Percentiles rank a stretch among this genome's conserved stretches.
phyloP scores from a whole-genome alignment of 352 stramenopile species.

The Phytophthora idaei region DNA sequence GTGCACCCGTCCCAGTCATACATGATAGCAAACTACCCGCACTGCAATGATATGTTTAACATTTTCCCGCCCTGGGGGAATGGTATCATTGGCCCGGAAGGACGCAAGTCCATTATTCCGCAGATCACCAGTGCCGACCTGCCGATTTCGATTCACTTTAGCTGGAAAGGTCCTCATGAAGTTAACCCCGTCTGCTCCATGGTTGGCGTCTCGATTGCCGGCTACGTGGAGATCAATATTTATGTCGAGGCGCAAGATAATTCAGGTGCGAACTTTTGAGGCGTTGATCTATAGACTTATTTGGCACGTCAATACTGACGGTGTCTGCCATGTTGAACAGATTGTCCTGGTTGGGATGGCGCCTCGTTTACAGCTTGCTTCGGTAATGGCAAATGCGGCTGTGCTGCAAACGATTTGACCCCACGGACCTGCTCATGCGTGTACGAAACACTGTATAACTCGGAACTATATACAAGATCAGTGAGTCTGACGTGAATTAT shows the following conservation, averaged over 20 bases:
- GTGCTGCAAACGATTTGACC: constrained; percentile 66
- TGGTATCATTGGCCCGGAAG: constrained; percentile 63
- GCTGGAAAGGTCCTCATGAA: constrained; percentile 65
- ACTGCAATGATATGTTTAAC: constrained; percentile 88
- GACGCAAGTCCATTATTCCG: constrained; percentile 68
- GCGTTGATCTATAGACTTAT: neutral
- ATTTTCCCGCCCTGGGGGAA: constrained; percentile 82
- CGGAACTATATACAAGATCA: neutral
- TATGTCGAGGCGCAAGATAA: constrained; percentile 86
- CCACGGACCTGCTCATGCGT: constrained; percentile 65
- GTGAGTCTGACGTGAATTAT: neutral
- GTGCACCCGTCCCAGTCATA: constrained; percentile 75
- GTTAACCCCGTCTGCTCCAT: constrained; percentile 74
- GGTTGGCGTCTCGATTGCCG: constrained; percentile 72
- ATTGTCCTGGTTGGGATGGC: constrained; percentile 76
- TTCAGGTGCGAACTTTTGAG: constrained; percentile 42
- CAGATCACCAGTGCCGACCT: constrained; percentile 52
- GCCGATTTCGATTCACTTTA: constrained; percentile 56
- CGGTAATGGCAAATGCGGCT: constrained; percentile 74
- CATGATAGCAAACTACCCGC: constrained; percentile 70
- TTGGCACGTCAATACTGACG: constrained; percentile 3
- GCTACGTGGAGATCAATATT: constrained; percentile 79
- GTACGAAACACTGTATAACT: constrained; percentile 45
- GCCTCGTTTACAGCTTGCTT: constrained; percentile 55
- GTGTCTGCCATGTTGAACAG: constrained; percentile 24